phyloP scores from a whole-genome alignment of 306 rosid species.

The Gleditsia sinensis region DNA sequence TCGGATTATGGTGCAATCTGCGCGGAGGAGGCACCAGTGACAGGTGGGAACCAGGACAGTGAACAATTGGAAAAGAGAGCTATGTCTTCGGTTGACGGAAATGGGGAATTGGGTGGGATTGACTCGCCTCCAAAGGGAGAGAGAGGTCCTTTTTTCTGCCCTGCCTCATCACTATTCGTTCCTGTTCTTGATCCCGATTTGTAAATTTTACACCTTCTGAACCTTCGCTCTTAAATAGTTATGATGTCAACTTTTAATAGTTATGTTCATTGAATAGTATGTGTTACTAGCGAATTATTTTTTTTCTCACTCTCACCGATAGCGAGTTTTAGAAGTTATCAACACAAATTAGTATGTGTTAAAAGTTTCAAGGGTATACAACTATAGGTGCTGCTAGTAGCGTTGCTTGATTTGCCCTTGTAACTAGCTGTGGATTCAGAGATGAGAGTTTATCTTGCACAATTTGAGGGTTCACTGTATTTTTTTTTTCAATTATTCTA shows the following conservation, averaged over 20 bases:
- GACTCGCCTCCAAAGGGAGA: slow-evolving; percentile 24
- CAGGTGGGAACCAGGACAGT: slow-evolving; percentile 13
- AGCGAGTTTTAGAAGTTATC: background rate
- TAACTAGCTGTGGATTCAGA: slow-evolving; percentile 14
- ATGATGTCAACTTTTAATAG: background rate
- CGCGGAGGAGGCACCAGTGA: slow-evolving; percentile 18
- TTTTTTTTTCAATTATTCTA: background rate
- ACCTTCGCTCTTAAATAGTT: background rate
- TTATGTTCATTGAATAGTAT: background rate
- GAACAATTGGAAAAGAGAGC: slow-evolving; percentile 30
- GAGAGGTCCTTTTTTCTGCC: slow-evolving; percentile 36
- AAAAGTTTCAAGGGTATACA: background rate
- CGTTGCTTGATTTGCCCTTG: slow-evolving; percentile 19
- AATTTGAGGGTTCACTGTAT: background rate
- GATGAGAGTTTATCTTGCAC: background rate
- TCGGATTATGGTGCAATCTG: slow-evolving; percentile 13
- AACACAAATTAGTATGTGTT: background rate
- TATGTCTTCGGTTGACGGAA: slow-evolving; percentile 17
- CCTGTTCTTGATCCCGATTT: background rate
- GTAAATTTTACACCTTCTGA: background rate
- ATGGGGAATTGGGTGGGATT: slow-evolving; percentile 26
- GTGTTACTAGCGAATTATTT: background rate
- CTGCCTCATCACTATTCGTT: background rate
- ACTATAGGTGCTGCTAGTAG: slow-evolving; percentile 8
- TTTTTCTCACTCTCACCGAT: background rate